phyloP scores from a whole-genome alignment of 2,329 filamentous ascomycete species.

The Emergomyces pasteurianus region DNA sequence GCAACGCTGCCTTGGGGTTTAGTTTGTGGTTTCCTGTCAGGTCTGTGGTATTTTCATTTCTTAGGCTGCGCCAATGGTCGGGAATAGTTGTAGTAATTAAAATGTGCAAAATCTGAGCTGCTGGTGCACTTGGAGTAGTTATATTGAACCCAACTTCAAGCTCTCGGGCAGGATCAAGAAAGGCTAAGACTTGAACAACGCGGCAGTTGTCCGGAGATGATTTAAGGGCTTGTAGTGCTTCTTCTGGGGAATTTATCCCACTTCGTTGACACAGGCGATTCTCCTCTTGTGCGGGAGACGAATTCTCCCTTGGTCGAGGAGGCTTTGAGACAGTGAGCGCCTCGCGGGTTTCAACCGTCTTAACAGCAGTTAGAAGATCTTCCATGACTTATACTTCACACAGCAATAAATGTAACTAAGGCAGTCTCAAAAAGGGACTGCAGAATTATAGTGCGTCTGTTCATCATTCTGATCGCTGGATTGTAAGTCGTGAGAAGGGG shows the following conservation, averaged over 20 bases:
- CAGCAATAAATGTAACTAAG: background rate
- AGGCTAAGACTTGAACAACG: constrained; percentile 21
- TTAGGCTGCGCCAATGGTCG: constrained; percentile 65
- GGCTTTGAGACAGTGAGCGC: background rate
- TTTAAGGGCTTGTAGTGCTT: constrained; percentile 28
- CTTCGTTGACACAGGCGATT: background rate
- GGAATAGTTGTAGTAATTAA: constrained; percentile 64
- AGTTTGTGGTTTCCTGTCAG: constrained; percentile 6
- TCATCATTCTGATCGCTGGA: background rate
- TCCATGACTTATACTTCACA: constrained; percentile 21
- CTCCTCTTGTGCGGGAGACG: background rate
- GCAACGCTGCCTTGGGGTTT: constrained; percentile 36
- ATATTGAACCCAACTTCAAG: constrained; percentile 41
- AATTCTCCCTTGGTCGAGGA: background rate
- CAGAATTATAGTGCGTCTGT: background rate
- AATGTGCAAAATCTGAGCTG: constrained; percentile 62
- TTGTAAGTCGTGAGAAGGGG: background rate
- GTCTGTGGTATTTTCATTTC: constrained; percentile 28
- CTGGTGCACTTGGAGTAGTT: constrained; percentile 50
- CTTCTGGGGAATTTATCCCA: constrained; percentile 11
- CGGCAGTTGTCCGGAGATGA: constrained; percentile 27
- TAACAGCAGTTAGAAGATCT: constrained; percentile 28
- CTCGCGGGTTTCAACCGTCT: constrained; percentile 17
- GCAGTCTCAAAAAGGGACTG: background rate
- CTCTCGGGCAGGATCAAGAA: constrained; percentile 24